These are phyloP conservation scores for Castanopsis chinensis DNA, from an alignment of 306 rosid species.

Conservation along the genomic window DNA sequence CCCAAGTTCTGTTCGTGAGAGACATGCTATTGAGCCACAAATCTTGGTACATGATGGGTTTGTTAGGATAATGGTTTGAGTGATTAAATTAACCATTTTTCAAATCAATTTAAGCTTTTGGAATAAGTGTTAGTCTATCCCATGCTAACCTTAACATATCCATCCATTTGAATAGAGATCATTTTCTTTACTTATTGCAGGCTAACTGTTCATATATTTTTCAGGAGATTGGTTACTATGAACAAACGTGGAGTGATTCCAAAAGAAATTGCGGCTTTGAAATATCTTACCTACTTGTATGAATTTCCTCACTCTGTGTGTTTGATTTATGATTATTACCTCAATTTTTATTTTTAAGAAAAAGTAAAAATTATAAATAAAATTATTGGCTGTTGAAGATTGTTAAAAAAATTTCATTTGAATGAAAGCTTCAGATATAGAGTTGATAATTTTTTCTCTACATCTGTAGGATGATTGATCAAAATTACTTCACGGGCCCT, in stretches of 20 bases:
- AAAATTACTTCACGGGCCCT: constrained; percentile 24
- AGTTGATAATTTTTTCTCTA: not conserved
- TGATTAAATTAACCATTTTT: no score
- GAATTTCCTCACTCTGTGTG: not conserved
- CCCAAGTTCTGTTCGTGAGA: no score
- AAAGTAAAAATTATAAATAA: not conserved
- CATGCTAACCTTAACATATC: not conserved
- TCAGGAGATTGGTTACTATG: constrained; percentile 19
- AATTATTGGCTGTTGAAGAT: no score
- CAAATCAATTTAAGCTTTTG: no score
- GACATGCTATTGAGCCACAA: no score
- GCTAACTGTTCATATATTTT: not conserved
- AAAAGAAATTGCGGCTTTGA: constrained; percentile 16
- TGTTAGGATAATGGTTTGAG: no score
- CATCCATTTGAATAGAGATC: not conserved
- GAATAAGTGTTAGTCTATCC: no score
- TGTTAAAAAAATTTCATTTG: not conserved
- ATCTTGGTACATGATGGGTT: no score
- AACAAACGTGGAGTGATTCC: constrained; percentile 3
- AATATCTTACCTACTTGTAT: constrained; percentile 17
- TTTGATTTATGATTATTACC: not conserved
- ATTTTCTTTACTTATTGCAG: not conserved
- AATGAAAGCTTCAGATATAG: not conserved
- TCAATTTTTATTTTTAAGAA: not conserved
- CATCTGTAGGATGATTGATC: constrained; percentile 21